phyloP scores from a whole-genome alignment of 805 yeast species.

The Kuraishia ogatae region DNA sequence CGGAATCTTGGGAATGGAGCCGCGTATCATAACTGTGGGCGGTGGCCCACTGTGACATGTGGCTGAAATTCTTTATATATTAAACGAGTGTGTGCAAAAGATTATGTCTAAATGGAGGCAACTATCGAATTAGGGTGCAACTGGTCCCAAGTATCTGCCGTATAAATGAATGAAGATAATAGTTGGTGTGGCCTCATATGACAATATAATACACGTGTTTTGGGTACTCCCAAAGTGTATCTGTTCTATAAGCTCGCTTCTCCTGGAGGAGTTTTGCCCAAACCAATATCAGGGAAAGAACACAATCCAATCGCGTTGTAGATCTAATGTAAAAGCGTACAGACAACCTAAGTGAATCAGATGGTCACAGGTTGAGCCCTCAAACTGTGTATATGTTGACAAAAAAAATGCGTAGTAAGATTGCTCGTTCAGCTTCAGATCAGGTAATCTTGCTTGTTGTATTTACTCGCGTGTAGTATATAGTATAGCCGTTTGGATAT shows the following conservation, averaged over 20 bases:
- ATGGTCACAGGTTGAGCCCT: not conserved
- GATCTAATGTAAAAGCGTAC: not conserved
- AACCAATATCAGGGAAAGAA: not conserved
- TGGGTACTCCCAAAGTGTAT: not conserved
- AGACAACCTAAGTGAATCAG: not conserved
- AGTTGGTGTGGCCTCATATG: not conserved
- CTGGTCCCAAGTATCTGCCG: not conserved
- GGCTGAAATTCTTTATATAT: not conserved
- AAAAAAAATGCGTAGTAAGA: too few species aligned
- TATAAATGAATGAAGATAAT: not conserved
- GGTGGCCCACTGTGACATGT: not conserved
- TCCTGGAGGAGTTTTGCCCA: not conserved
- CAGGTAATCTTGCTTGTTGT: not conserved
- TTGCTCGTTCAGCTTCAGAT: not conserved
- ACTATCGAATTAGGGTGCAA: not conserved
- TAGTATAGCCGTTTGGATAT: not conserved
- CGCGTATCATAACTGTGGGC: not conserved
- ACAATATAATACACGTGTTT: not conserved
- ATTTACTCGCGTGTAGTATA: not conserved
- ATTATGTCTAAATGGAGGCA: not conserved
- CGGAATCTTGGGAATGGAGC: not conserved
- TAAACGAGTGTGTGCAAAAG: not conserved
- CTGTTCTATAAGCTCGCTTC: not conserved
- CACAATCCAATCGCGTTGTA: not conserved
- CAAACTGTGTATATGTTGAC: too few species aligned